Evolutionary conservation across 345 rosid species (phyloP), one percentile per base, ranked within the genome.

Genomic region (Eucalyptus urophylla): DNA sequence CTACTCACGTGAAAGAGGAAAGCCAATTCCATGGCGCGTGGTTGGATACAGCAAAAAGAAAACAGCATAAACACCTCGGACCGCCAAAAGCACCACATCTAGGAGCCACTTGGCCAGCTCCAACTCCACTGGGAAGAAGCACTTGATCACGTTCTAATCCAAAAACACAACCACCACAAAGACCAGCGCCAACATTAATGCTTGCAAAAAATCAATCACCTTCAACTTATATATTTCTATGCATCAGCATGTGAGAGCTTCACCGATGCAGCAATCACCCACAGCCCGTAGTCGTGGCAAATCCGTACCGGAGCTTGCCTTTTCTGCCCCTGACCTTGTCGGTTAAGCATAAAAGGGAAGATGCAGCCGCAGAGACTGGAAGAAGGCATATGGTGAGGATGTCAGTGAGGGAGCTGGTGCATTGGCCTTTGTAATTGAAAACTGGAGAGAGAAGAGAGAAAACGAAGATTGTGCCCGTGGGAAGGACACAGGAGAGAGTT

Each of bases 201-300:
- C 98, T 44, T 96, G 99, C 40, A 93, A 22, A 37, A 94, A 92
- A 89, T 96, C 99, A 31, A 94, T 87, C 40, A 92, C 89, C 89
- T 80, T 92, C 5, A 95, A 83, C 89, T 86, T 3, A 45, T 89
- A 80, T 94, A 95, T 22, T 90, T 93, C 6, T 85, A 90, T 13
- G 89, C 90, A 85, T 93, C 94, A 67, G 91, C 94, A 0, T n/a
- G 88, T 2, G 94, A 58, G 56, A 95, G 89, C 45, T 88, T 88
- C 4, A 90, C 87, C 10, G 91, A n/a, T 14, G 94, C 94, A 47
- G 95, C 97, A 10, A 95, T 88, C 13, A 94, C 93, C 93, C 90
- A 91, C 80, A 95, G 67, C 14, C 98, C 43, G 43, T 40, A 40
- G 43, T 40, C 43, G 43, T 40, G 43, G 43, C 43, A 40, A 40